These are phyloP conservation scores for Podospora fimiseda DNA, from an alignment of 495 filamentous ascomycete genomes.

Conservation along the genomic window DNA sequence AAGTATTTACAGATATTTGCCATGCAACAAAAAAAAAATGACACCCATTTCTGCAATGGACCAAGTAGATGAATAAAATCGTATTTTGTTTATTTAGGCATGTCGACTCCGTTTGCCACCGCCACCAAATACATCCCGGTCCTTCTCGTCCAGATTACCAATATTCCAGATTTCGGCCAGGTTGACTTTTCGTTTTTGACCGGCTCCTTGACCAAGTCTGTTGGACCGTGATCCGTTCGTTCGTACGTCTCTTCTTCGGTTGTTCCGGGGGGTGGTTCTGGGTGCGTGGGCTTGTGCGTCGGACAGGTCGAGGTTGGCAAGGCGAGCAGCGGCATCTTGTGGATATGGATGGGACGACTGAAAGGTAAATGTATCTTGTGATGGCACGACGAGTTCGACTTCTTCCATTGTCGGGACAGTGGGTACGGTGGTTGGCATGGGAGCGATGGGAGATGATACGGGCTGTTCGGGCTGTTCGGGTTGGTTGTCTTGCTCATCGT, in stretches of 20 bases:
- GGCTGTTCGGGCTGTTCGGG: slow-evolving; percentile 37
- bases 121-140: slow-evolving; percentile 56
- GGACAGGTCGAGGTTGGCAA: slow-evolving; percentile 45
- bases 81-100: background rate
- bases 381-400: slow-evolving; percentile 31
- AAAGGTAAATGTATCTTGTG: slow-evolving; percentile 61
- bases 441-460: slow-evolving; percentile 56
- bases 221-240: slow-evolving; percentile 36
- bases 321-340: slow-evolving; percentile 60
- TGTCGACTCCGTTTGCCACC: slow-evolving; percentile 67
- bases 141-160: slow-evolving; percentile 49
- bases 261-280: slow-evolving; percentile 43
- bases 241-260: slow-evolving; percentile 30
- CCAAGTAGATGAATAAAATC: too few relatives aligned
- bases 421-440: slow-evolving; percentile 8
- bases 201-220: slow-evolving; percentile 53
- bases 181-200: slow-evolving; percentile 72
- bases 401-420: slow-evolving; percentile 22
- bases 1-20: too few relatives aligned
- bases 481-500: slow-evolving; percentile 67
- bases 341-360: slow-evolving; percentile 62
- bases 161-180: slow-evolving; percentile 80
- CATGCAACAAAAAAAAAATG: too few relatives aligned
- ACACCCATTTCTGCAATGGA: too few relatives aligned
- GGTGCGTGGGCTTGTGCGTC: slow-evolving; percentile 31